These are phyloP conservation scores for Omphalotus olearius DNA, from an alignment of 1,284 basidiomycete species.

Conservation along the genomic window DNA sequence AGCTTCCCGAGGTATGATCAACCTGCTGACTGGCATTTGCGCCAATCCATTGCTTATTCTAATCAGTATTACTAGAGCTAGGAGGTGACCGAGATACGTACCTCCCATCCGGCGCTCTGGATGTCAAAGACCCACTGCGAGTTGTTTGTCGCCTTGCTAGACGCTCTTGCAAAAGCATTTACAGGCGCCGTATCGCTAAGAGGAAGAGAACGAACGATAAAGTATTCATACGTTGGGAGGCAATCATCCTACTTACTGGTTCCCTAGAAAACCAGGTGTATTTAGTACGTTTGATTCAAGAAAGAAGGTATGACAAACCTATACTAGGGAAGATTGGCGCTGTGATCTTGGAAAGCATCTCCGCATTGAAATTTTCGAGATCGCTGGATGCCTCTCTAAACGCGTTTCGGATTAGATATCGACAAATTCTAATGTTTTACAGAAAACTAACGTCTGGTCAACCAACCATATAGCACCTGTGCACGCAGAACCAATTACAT, in stretches of 20 bases:
- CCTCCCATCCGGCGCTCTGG: slow-evolving; percentile 42
- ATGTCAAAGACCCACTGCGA: slow-evolving; percentile 48
- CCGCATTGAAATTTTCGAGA: slow-evolving; percentile 37
- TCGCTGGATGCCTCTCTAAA: slow-evolving; percentile 35
- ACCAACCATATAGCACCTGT: slow-evolving; percentile 45
- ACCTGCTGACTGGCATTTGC: slow-evolving; percentile 33
- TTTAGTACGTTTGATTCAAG: not conserved
- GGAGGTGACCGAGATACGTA: slow-evolving; percentile 20
- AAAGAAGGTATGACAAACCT: slow-evolving; percentile 26
- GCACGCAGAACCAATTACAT: not conserved
- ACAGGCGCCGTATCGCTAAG: slow-evolving; percentile 43
- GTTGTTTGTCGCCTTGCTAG: slow-evolving; percentile 25
- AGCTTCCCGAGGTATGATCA: slow-evolving; percentile 44
- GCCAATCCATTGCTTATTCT: slow-evolving; percentile 37
- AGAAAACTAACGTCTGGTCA: slow-evolving; percentile 29
- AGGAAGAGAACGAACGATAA: not conserved
- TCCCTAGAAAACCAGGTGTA: slow-evolving; percentile 30
- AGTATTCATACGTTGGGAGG: slow-evolving; percentile 1
- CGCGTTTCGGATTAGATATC: not conserved
- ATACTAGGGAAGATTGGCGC: slow-evolving; percentile 41
- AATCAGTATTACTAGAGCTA: not conserved
- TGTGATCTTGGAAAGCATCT: slow-evolving; percentile 34
- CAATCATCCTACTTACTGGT: slow-evolving; percentile 35
- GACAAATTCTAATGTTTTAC: not conserved
- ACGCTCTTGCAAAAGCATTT: slow-evolving; percentile 44